A percentile compares a stretch with the other conserved stretches of the same genome.
phyloP scores from a whole-genome alignment of 306 rosid genomes.

The Glycyrrhiza uralensis region DNA sequence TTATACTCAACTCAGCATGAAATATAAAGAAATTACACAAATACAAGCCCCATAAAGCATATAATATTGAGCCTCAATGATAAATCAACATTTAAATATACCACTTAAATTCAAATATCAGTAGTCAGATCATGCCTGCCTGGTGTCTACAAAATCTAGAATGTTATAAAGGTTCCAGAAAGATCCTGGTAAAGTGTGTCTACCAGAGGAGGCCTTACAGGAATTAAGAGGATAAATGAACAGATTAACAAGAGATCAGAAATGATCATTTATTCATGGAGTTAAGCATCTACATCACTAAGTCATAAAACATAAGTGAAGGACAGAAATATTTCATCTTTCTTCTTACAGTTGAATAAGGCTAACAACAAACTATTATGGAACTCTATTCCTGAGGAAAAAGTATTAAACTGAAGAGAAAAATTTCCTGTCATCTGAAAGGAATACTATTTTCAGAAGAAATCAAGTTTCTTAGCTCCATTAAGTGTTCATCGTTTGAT shows the following conservation, averaged over 20 bases:
- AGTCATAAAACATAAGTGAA: slow-evolving; percentile 41
- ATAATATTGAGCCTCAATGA: background rate
- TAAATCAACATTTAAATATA: slow-evolving; percentile 17
- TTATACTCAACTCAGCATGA: slow-evolving; percentile 9
- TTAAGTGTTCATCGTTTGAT: slow-evolving; percentile 91
- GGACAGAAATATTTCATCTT: slow-evolving; percentile 44
- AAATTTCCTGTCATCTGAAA: slow-evolving; percentile 61
- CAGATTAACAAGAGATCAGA: slow-evolving; percentile 28
- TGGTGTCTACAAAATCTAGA: slow-evolving; percentile 19
- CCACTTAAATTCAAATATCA: slow-evolving; percentile 23
- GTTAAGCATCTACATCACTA: slow-evolving; percentile 47
- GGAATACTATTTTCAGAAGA: slow-evolving; percentile 65
- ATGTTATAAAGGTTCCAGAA: slow-evolving; percentile 10
- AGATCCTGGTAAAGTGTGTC: slow-evolving; percentile 9
- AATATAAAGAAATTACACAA: slow-evolving; percentile 12
- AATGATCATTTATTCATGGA: slow-evolving; percentile 36
- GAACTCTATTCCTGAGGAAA: slow-evolving; percentile 46
- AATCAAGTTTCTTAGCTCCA: slow-evolving; percentile 80
- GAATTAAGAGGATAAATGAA: slow-evolving; percentile 28
- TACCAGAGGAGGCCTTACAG: slow-evolving; percentile 13
- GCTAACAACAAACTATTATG: slow-evolving; percentile 35
- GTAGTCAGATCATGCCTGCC: slow-evolving; percentile 18
- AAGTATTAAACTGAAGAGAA: slow-evolving; percentile 24
- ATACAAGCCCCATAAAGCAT: slow-evolving; percentile 18
- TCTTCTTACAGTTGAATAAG: slow-evolving; percentile 65